These are phyloP conservation scores for Ceratocystis huliohia DNA, from an alignment of 2,329 filamentous ascomycete species.

Conservation along the genomic window DNA sequence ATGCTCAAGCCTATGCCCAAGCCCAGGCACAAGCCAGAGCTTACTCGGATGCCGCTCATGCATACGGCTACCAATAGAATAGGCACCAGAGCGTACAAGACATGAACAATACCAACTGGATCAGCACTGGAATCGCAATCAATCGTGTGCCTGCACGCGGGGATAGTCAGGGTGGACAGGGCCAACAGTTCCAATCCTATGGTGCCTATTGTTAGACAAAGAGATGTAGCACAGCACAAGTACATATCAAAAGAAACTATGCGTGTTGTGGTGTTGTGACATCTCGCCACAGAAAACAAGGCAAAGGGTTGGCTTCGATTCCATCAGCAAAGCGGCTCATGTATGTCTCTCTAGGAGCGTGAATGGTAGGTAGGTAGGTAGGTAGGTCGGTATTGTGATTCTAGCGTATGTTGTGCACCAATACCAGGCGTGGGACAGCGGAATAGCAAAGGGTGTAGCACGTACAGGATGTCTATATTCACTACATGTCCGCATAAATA, in stretches of 20 bases:
- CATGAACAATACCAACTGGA: background rate
- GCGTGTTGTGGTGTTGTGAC: background rate
- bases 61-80: constrained; percentile 16
- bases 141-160: background rate
- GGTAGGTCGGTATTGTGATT: too few species aligned
- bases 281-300: background rate
- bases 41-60: constrained; percentile 14
- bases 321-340: background rate
- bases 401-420: too few species aligned
- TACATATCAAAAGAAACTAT: background rate
- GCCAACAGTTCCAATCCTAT: background rate
- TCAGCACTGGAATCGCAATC: background rate
- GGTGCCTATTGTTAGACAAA: background rate
- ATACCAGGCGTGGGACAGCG: too few species aligned
- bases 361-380: too few species aligned
- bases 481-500: too few species aligned
- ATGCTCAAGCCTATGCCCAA: constrained; percentile 10
- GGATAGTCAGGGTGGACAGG: background rate
- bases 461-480: too few species aligned
- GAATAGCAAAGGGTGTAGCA: too few species aligned
- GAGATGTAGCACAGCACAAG: background rate
- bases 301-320: background rate
- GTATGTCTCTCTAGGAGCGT: background rate
- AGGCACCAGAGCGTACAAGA: constrained; percentile 2
- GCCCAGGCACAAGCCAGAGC: constrained; percentile 17